These are phyloP conservation scores for Cladophialophora bantiana DNA, from an alignment of 2,329 filamentous ascomycete genomes.

Conservation along the genomic window DNA sequence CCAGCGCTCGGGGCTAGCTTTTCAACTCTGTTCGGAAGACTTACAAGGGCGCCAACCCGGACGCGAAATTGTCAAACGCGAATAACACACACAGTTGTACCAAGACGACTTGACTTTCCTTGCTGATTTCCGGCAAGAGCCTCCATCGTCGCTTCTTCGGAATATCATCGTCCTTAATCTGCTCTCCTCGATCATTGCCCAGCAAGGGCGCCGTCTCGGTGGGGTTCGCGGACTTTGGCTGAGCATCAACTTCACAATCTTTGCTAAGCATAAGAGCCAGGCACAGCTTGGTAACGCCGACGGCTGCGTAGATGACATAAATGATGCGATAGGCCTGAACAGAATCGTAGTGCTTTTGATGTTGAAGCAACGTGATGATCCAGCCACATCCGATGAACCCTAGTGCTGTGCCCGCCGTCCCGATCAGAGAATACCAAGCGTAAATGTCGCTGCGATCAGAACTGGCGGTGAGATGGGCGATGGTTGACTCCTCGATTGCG, in stretches of 20 bases:
- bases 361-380: conserved; percentile 57
- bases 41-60: conserved; percentile 67
- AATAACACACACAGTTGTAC: conserved; percentile 72
- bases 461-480: conserved; percentile 41
- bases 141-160: conserved; percentile 44
- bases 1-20: conserved; percentile 29
- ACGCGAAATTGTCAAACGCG: conserved; percentile 72
- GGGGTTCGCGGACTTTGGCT: conserved; percentile 33
- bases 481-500: conserved; percentile 63
- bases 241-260: conserved; percentile 56
- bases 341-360: conserved; percentile 56
- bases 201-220: conserved; percentile 50
- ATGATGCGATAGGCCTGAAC: conserved; percentile 62
- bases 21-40: not conserved
- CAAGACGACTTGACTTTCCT: conserved; percentile 61
- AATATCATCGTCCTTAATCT: conserved; percentile 25
- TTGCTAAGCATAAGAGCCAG: conserved; percentile 57
- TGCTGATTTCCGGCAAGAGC: conserved; percentile 51
- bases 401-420: conserved; percentile 61
- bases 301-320: conserved; percentile 64
- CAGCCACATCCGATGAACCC: conserved; percentile 62
- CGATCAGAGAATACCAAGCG: conserved; percentile 54
- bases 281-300: conserved; percentile 60
- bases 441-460: conserved; percentile 34
- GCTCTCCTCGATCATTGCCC: conserved; percentile 29